Evolutionary conservation across 495 filamentous ascomycete species (phyloP).

Genomic region (Penicillium desertorum): DNA sequence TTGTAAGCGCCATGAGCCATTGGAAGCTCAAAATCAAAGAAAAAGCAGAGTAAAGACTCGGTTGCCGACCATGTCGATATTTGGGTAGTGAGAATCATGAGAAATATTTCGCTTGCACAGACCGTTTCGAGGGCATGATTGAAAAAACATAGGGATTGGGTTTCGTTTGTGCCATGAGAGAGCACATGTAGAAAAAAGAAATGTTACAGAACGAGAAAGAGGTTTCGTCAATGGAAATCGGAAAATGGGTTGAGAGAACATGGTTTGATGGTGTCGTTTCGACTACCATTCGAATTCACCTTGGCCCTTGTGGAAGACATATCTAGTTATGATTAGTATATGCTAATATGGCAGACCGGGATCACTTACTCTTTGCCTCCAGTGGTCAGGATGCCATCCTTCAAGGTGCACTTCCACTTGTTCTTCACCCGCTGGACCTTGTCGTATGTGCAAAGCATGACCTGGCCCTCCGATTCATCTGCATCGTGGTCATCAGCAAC

Average conservation of each 20-base stretch:
- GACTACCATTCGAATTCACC: conserved; percentile 96
- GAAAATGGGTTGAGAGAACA: not conserved
- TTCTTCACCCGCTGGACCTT: conserved; percentile 99
- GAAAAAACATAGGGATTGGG: conserved; percentile 10
- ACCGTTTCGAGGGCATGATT: conserved; percentile 18
- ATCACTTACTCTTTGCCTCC: conserved; percentile 77
- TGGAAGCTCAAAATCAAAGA: conserved; percentile 15
- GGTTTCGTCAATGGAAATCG: conserved; percentile 12
- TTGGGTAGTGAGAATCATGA: conserved; percentile 21
- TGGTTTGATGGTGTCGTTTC: not conserved
- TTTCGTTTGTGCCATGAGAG: conserved; percentile 18
- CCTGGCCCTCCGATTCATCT: conserved; percentile 78
- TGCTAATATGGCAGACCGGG: not conserved
- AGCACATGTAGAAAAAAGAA: conserved; percentile 7
- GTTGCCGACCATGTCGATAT: conserved; percentile 12
- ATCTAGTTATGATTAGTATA: conserved; percentile 47
- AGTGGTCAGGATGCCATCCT: conserved; percentile 91
- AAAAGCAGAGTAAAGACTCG: conserved; percentile 4
- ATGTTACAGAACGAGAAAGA: conserved; percentile 20
- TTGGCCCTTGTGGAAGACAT: conserved; percentile 94
- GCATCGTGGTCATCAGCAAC: conserved; percentile 70
- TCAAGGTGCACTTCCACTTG: conserved; percentile 99
- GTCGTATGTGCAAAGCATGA: conserved; percentile 98
- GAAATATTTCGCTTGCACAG: conserved; percentile 22
- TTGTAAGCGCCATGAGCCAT: conserved; percentile 22